Evolutionary conservation across 2,329 filamentous ascomycete species (phyloP).

Genomic region (Colletotrichum echinochloae): DNA sequence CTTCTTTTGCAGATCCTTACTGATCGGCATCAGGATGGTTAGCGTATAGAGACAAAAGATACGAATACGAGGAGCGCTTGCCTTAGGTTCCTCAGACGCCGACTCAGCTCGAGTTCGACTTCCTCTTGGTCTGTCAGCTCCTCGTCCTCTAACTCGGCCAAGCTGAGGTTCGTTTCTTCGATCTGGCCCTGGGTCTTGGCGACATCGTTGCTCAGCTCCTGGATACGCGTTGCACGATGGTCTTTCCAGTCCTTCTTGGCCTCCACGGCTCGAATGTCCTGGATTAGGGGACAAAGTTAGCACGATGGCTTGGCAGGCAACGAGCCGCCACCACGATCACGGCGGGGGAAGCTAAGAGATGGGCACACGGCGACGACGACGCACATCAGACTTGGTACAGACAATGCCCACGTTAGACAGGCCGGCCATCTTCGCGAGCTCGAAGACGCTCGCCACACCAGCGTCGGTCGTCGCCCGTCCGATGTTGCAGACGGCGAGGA

Average conservation of each 20-base stretch:
- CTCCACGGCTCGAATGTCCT: constrained; percentile 51
- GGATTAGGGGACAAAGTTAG: constrained; percentile 5
- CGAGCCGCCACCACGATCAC: not conserved
- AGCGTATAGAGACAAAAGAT: not conserved
- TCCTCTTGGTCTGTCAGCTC: constrained; percentile 27
- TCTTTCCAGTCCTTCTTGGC: constrained; percentile 50
- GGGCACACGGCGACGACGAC: constrained; percentile 12
- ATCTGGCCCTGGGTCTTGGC: constrained; percentile 29
- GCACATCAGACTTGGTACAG: constrained; percentile 57
- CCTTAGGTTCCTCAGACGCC: not conserved
- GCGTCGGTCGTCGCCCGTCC: constrained; percentile 56
- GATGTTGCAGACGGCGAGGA: constrained; percentile 58
- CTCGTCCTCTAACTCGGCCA: constrained; percentile 42
- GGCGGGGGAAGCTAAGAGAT: not conserved
- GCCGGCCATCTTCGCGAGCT: constrained; percentile 52
- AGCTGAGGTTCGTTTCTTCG: constrained; percentile 17
- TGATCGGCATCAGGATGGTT: not conserved
- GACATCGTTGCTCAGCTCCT: constrained; percentile 40
- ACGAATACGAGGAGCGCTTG: not conserved
- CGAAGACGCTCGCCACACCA: constrained; percentile 55
- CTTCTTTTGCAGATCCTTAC: not conserved
- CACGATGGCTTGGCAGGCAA: not conserved
- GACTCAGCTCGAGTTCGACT: not conserved
- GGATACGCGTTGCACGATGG: constrained; percentile 39
- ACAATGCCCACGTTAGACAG: constrained; percentile 58